Base-by-base conservation (phyloP, 768 basidiomycete species). In the Ramaria sp. region DNA sequence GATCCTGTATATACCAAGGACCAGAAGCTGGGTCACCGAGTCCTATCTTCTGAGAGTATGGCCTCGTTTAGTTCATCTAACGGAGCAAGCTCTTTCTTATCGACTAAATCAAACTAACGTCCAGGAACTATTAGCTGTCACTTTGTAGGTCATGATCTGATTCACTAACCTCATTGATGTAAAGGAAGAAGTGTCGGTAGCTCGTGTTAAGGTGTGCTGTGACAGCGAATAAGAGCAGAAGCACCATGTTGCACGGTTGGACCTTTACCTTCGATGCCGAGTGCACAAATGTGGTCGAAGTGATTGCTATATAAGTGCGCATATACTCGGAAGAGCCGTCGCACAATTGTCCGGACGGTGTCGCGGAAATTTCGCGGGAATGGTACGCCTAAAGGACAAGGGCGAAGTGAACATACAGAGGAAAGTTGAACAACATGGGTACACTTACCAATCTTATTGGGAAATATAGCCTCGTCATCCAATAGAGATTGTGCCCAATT, bases 231-330 rank as follows among this genome's bases (percentile, higher is more conserved):
- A 34, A 50, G 48, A 48, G 39, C 42, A 41, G 5, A 48, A 42
- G 25, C 57, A 51, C 34, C 34, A n/a, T 45, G 20, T 44, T 12
- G 20, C 13, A 44, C 34, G 20, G 12, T 27, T n/a, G 18, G n/a
- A 49, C 32, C 64, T 73, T 38, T 57, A 95, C 95, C 95, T 79
- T 99, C 96, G 50, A 99, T 97, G 5, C 94, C 94, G 44, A 99
- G 71, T 13, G 96, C 96, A 67, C 95, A 98, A 56, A 98, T 90
- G 62, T 98, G 95, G 63, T 98, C 96, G 67, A 99, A 98, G 69
- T 99, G 96, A 61, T 92, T 95, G 74, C 93, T 95, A 73, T 99
- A 99, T 64, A 98, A 83, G 67, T 99, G 96, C 18, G 93, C 96
- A 66, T 99, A 99, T 39, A 99, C 88, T 16, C 96, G 80, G 77